These are phyloP conservation scores for Starmerella asiatica DNA, from an alignment of 805 yeast species.

Conservation along the genomic window DNA sequence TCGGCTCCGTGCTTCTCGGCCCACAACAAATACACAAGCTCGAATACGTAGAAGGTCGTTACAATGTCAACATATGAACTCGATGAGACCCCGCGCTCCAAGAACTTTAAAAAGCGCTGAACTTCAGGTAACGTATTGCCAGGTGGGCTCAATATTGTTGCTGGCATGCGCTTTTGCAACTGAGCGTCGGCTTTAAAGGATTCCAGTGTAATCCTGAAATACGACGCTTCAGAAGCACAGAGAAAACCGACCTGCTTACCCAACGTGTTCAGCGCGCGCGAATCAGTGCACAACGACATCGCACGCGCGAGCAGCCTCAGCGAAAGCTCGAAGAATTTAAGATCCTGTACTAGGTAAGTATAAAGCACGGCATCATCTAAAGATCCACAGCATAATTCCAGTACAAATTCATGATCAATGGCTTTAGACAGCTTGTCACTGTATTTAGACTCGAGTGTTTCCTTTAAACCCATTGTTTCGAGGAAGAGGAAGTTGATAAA, in stretches of 20 bases:
- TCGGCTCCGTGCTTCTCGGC: conserved; percentile 9
- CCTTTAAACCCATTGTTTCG: neutral
- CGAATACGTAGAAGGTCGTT: conserved; percentile 12
- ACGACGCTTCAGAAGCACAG: conserved; percentile 8
- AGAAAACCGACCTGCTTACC: conserved; percentile 13
- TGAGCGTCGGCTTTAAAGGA: neutral
- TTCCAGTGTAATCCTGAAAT: conserved; percentile 8
- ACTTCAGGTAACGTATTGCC: conserved; percentile 2
- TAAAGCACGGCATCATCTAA: conserved; percentile 5
- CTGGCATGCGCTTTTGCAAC: neutral
- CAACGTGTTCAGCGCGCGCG: conserved; percentile 1
- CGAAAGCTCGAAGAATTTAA: conserved; percentile 8
- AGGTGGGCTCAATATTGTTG: neutral
- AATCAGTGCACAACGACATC: conserved; percentile 9
- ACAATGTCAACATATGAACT: conserved; percentile 6
- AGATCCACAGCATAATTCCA: conserved; percentile 12
- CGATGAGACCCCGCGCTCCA: neutral
- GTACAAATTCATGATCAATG: conserved; percentile 6
- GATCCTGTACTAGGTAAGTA: conserved; percentile 12
- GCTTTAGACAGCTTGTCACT: conserved; percentile 1
- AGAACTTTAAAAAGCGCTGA: conserved; percentile 1
- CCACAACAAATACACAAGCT: conserved; percentile 13
- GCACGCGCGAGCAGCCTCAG: conserved; percentile 8
- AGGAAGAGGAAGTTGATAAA: no score
- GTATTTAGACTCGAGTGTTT: neutral